Conservation (phyloP, 495 filamentous ascomycete genomes). For the Lasiosphaeris hirsuta region DNA sequence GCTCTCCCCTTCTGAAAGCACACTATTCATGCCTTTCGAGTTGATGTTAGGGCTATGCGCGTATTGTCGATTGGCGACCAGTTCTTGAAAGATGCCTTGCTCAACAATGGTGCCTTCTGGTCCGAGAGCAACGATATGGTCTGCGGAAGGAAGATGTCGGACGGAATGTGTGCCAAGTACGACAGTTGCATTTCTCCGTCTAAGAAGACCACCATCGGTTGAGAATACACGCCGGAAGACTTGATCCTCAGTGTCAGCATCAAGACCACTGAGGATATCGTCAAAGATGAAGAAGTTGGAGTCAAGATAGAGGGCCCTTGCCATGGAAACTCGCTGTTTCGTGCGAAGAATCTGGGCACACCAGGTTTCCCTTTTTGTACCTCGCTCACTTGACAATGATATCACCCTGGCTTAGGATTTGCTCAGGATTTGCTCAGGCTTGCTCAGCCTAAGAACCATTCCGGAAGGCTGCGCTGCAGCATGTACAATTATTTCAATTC, state of each 20-base stretch:
- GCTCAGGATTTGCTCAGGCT: too few relatives aligned
- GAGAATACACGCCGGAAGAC: conserved; percentile 56
- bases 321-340: conserved; percentile 40
- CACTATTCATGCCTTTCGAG: background rate
- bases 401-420: too few relatives aligned
- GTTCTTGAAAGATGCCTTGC: conserved; percentile 26
- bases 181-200: conserved; percentile 21
- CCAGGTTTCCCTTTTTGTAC: too few relatives aligned
- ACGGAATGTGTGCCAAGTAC: conserved; percentile 29
- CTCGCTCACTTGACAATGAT: too few relatives aligned
- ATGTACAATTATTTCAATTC: too few relatives aligned
- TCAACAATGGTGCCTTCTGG: conserved; percentile 22
- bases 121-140: conserved; percentile 42
- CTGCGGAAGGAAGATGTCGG: conserved; percentile 47
- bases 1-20: conserved; percentile 1
- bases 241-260: conserved; percentile 57
- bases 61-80: conserved; percentile 24
- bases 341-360: too few relatives aligned
- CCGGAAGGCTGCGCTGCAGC: too few relatives aligned
- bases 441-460: too few relatives aligned
- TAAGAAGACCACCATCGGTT: conserved; percentile 18
- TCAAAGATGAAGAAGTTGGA: conserved; percentile 32
- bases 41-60: conserved; percentile 18
- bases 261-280: conserved; percentile 60
- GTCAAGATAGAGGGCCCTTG: conserved; percentile 34